phyloP scores from a whole-genome alignment of 176 grass and related monocot species.

The Aechmea fasciata region DNA sequence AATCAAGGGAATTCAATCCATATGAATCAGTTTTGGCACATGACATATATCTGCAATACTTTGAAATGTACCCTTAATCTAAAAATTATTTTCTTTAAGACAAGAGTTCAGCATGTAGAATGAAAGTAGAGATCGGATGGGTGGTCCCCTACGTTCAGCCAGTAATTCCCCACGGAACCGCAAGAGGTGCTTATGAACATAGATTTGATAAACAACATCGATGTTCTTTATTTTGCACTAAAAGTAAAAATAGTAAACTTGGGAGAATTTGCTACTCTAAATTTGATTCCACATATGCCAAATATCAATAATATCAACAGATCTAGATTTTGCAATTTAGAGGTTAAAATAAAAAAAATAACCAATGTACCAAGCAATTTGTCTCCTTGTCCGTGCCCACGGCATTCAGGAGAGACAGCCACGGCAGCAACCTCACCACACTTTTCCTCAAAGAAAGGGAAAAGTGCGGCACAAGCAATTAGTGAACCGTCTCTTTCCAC shows the following conservation, averaged over 20 bases:
- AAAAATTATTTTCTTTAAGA: too few relatives aligned
- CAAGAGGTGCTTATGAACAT: background rate
- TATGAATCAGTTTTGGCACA: too few relatives aligned
- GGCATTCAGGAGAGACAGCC: conserved; percentile 90
- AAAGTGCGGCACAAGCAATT: conserved; percentile 83
- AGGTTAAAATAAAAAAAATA: too few relatives aligned
- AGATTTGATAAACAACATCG: background rate
- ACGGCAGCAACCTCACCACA: conserved; percentile 92
- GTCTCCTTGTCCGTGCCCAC: conserved; percentile 89
- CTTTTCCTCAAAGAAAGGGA: conserved; percentile 71
- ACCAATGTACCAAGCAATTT: conserved; percentile 65
- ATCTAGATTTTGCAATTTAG: too few relatives aligned
- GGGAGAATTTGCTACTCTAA: background rate
- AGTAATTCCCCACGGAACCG: too few relatives aligned
- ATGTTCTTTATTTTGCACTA: background rate
- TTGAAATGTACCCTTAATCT: too few relatives aligned
- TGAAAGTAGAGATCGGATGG: too few relatives aligned
- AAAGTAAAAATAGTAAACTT: background rate
- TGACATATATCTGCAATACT: too few relatives aligned
- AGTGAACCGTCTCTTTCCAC: conserved; percentile 86
- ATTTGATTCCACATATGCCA: background rate
- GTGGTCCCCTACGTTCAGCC: too few relatives aligned
- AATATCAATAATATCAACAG: background rate
- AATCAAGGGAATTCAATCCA: too few relatives aligned
- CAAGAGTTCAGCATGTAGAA: too few relatives aligned